Percentiles rank a stretch among this genome's conserved stretches.
phyloP scores from a whole-genome alignment of 2,329 filamentous ascomycete species.

The Emericellopsis cladophorae region DNA sequence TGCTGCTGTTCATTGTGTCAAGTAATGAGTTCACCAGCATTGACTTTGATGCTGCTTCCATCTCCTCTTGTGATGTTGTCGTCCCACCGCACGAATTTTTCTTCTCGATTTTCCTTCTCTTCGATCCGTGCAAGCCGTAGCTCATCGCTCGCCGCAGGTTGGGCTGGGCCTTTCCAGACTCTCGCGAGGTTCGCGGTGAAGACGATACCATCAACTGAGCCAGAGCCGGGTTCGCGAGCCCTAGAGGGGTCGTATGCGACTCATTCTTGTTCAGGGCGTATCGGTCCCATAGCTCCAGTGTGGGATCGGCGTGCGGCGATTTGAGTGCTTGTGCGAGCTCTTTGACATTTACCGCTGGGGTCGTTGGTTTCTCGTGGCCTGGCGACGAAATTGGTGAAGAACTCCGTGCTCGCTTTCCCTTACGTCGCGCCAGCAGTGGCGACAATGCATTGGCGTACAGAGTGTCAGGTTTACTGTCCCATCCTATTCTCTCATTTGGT shows the following conservation, averaged over 20 bases:
- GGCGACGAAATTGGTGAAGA: slow-evolving; percentile 64
- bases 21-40: slow-evolving; percentile 51
- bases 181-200: slow-evolving; percentile 48
- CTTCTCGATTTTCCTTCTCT: slow-evolving; percentile 49
- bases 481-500: slow-evolving; percentile 48
- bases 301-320: slow-evolving; percentile 59
- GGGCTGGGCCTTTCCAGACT: slow-evolving; percentile 24
- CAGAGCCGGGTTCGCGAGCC: slow-evolving; percentile 42
- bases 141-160: slow-evolving; percentile 52
- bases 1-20: slow-evolving; percentile 47
- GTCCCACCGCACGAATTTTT: slow-evolving; percentile 22
- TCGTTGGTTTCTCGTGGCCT: slow-evolving; percentile 27
- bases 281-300: slow-evolving; percentile 64
- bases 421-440: slow-evolving; percentile 34
- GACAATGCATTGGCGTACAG: slow-evolving; percentile 16
- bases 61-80: slow-evolving; percentile 21
- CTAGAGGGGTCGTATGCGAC: slow-evolving; percentile 27
- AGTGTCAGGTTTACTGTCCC: slow-evolving; percentile 37
- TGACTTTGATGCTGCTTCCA: slow-evolving; percentile 39
- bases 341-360: slow-evolving; percentile 42
- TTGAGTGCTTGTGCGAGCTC: slow-evolving; percentile 45
- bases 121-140: slow-evolving; percentile 60
- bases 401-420: slow-evolving; percentile 58
- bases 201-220: slow-evolving; percentile 58
- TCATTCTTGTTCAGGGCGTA: slow-evolving; percentile 40